Percentiles rank a stretch among this genome's conserved stretches.
These are phyloP conservation scores for Scytalidium lignicola DNA, from an alignment of 2,329 filamentous ascomycete genomes.

Conservation along the genomic window DNA sequence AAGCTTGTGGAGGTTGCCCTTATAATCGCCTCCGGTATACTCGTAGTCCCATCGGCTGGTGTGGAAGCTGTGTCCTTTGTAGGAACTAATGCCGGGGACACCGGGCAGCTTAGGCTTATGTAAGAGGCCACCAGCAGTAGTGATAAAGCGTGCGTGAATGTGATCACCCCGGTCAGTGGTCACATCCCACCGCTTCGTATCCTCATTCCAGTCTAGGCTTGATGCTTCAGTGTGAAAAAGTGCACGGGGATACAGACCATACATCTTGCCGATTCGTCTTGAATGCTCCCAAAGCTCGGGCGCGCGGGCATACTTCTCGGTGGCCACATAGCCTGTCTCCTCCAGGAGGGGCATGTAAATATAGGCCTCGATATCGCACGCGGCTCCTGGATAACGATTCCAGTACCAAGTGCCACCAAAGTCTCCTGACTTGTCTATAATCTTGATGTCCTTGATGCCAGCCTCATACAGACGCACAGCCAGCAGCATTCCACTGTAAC, in stretches of 20 bases:
- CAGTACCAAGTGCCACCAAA: slow-evolving; percentile 46
- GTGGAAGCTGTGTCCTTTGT: slow-evolving; percentile 37
- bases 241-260: slow-evolving; percentile 56
- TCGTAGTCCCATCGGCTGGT: slow-evolving; percentile 39
- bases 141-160: slow-evolving; percentile 30
- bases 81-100: slow-evolving; percentile 32
- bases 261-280: slow-evolving; percentile 36
- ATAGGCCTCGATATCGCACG: slow-evolving; percentile 55
- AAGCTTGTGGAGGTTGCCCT: slow-evolving; percentile 26
- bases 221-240: slow-evolving; percentile 42
- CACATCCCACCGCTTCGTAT: slow-evolving; percentile 25
- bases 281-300: slow-evolving; percentile 34
- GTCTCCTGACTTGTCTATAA: slow-evolving; percentile 40
- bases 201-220: slow-evolving; percentile 42
- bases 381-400: slow-evolving; percentile 42
- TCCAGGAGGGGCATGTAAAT: slow-evolving; percentile 57
- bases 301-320: slow-evolving; percentile 12
- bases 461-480: slow-evolving; percentile 4
- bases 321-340: slow-evolving; percentile 54
- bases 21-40: slow-evolving; percentile 31
- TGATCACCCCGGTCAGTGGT: slow-evolving; percentile 9
- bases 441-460: slow-evolving; percentile 28
- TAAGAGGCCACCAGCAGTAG: slow-evolving; percentile 34
- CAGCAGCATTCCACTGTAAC: slow-evolving; percentile 1
- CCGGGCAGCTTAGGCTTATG: slow-evolving; percentile 39